Evolutionary conservation across 106 monocot genomes (phyloP).

Genomic region (Acorus calamus): DNA sequence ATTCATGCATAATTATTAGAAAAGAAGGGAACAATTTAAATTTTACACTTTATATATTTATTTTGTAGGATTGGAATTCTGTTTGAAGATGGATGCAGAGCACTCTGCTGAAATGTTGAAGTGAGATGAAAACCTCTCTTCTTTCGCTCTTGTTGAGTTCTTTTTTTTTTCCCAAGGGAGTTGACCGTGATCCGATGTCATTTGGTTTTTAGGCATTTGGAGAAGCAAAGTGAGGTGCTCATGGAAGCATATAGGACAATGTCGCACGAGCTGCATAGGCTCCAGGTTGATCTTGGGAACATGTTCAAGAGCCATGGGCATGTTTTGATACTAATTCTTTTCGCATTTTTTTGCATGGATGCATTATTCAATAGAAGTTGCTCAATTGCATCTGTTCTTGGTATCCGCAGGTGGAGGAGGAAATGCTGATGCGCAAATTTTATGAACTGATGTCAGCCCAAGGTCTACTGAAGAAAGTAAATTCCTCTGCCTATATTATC

Average conservation of each 20-base stretch:
- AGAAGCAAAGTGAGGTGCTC: constrained; percentile 67
- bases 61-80: not conserved
- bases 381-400: not conserved
- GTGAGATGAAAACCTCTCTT: constrained; percentile 9
- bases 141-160: not conserved
- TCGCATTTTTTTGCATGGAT: not conserved
- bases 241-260: constrained; percentile 68
- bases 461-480: constrained; percentile 63
- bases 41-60: not conserved
- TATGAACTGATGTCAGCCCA: constrained; percentile 64
- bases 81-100: constrained; percentile 24
- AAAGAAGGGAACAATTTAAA: too few species aligned
- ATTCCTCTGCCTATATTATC: not conserved
- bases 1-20: too few species aligned
- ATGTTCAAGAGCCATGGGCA: not conserved
- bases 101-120: constrained; percentile 30
- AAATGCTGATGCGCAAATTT: constrained; percentile 84
- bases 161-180: not conserved
- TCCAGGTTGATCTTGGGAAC: constrained; percentile 35
- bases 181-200: not conserved
- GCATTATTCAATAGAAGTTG: not conserved
- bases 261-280: constrained; percentile 78
- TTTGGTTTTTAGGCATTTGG: constrained; percentile 51
- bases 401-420: constrained; percentile 69
- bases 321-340: not conserved